Evolutionary conservation across 1,284 basidiomycete genomes (phyloP), one percentile per base, ranked within the genome.

Genomic region (Tetrapyrgos nigripes): DNA sequence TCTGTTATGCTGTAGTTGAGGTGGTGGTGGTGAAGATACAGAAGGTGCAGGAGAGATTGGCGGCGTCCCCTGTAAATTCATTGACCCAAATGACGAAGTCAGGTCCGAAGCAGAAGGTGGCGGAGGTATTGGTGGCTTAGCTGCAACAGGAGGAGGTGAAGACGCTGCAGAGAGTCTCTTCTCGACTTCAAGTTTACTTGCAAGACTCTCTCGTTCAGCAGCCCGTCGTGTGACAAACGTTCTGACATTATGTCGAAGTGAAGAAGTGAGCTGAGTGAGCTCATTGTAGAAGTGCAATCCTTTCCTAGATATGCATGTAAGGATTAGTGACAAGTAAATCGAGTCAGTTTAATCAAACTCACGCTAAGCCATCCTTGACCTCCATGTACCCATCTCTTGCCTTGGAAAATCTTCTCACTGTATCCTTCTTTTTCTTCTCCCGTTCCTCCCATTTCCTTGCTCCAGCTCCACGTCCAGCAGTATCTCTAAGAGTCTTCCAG

Each of bases 271-370:
- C 37, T 87, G 86, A 1, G 82, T 83, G n/a, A 98, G 80, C 62
- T 96, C 93, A 4, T 79, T 81, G 73, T 98, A 98, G 74, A 97
- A 99, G 50, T 89, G 87, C 3, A 93, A 76, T 0, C 95, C 97
- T 71, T 96, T 96, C 19, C 89, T 93, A 68, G 63, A 63, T 35
- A 48, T 54, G 2, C 21, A 5, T 14, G 26, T 6, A 53, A 53
- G 13, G 9, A 48, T 50, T 37, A 10, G 23, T 56, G 55, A 58
- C 56, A 67, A 43, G 33, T 46, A 35, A 50, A n/a, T n/a, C n/a
- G 35, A 59, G 40, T 3, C 19, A 37, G 19, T 29, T 62, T 45
- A 5, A 57, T 55, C 19, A 44, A 13, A 87, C 91, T 65, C 71
- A 93, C 87, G 85, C 87, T 50, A 97, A 74, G 3, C 94, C 96